Conservation (phyloP, 2,329 filamentous ascomycete genomes). For the Penicillium nordicum region DNA sequence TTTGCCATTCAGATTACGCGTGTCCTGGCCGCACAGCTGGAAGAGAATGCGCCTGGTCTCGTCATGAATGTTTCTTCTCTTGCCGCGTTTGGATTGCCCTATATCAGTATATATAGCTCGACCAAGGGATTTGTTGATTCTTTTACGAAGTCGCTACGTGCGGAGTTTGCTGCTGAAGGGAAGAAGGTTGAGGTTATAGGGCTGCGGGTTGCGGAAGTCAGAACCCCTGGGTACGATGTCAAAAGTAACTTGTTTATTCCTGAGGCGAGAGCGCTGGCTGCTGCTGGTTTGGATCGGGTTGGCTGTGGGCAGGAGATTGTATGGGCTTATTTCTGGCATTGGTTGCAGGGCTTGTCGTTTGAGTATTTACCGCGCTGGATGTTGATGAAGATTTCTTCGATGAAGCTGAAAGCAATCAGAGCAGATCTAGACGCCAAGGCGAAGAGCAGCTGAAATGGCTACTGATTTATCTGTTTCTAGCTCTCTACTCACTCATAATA, state of each 20-base stretch:
- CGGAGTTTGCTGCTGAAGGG: constrained; percentile 43
- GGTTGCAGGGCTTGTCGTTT: constrained; percentile 24
- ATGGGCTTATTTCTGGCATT: constrained; percentile 35
- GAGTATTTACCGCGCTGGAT: constrained; percentile 17
- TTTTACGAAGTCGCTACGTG: constrained; percentile 40
- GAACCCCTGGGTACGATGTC: constrained; percentile 26
- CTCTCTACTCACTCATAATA: neutral
- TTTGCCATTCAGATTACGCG: constrained; percentile 52
- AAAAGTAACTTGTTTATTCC: constrained; percentile 29
- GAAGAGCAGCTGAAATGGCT: neutral
- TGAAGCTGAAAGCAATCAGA: constrained; percentile 13
- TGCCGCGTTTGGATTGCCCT: constrained; percentile 47
- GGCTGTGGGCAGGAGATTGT: constrained; percentile 33
- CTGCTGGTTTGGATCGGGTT: constrained; percentile 32
- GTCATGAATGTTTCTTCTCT: constrained; percentile 53
- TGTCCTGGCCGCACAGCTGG: constrained; percentile 46
- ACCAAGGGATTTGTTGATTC: constrained; percentile 48
- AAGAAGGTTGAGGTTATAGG: constrained; percentile 40
- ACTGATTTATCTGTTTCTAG: neutral
- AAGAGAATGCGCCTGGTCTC: constrained; percentile 42
- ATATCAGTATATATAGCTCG: constrained; percentile 45
- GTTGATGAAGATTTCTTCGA: constrained; percentile 12
- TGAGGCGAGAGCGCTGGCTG: constrained; percentile 28
- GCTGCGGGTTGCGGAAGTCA: constrained; percentile 35
- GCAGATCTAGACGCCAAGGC: constrained; percentile 9